phyloP scores from a whole-genome alignment of 2,329 filamentous ascomycete species.

The Diaporthe batatas region DNA sequence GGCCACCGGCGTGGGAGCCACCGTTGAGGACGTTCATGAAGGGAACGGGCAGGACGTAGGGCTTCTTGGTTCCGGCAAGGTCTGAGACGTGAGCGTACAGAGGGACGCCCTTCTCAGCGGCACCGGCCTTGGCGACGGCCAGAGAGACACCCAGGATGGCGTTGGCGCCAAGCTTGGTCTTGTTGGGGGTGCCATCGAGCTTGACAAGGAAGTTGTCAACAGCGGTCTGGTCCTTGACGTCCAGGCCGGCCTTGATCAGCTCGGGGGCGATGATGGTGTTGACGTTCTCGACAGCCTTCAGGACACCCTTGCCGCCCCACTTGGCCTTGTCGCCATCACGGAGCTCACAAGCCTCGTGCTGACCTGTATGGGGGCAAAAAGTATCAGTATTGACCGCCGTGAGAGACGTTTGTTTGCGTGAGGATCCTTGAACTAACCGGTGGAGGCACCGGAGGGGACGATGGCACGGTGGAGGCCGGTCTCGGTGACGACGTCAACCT shows the following conservation, averaged over 20 bases:
- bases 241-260: constrained; percentile 84
- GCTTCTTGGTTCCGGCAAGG: constrained; percentile 90
- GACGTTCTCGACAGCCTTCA: constrained; percentile 88
- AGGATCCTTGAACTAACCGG: constrained; percentile 70
- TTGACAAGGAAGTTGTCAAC: constrained; percentile 88
- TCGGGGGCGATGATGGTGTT: constrained; percentile 85
- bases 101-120: constrained; percentile 88
- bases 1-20: constrained; percentile 95
- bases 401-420: constrained; percentile 24
- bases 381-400: constrained; percentile 40
- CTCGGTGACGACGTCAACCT: constrained; percentile 97
- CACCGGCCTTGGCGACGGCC: constrained; percentile 89
- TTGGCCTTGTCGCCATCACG: constrained; percentile 90
- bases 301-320: constrained; percentile 89
- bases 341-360: constrained; percentile 92
- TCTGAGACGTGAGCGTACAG: constrained; percentile 91
- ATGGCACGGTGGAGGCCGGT: constrained; percentile 97
- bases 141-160: constrained; percentile 88
- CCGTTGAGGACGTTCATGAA: constrained; percentile 97
- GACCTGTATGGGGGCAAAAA: constrained; percentile 65
- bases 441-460: constrained; percentile 96
- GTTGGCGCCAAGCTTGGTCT: constrained; percentile 89
- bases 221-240: constrained; percentile 88
- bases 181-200: constrained; percentile 87
- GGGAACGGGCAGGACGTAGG: constrained; percentile 88